Evolutionary conservation across 306 rosid genomes (phyloP), one percentile per base, ranked within the genome.

Genomic region (Citrullus mucosospermus): DNA sequence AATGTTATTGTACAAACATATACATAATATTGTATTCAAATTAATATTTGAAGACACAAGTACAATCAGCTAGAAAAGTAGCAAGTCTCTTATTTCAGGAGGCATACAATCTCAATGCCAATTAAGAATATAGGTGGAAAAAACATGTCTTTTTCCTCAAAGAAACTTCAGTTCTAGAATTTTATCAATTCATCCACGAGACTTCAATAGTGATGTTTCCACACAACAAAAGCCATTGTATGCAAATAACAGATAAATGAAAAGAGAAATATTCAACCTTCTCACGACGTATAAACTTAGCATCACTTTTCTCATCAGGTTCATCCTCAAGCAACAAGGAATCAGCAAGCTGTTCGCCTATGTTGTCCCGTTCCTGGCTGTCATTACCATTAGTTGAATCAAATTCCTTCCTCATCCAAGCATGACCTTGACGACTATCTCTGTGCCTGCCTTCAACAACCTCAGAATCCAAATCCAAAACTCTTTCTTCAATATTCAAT

Each of bases 311-410:
- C 79, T 84, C 88, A 66, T 85, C 93, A 72, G 83, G 68, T 56
- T 82, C 98, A 54, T 85, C 96, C 82, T 86, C 97, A 51, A 76
- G 75, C 89, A 86, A 77, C 84, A 87, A 84, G 77, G 96, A 89
- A 82, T 84, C 97, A 16, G 68, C 90, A 6, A 92, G 82, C 78
- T 83, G 88, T 69, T 87, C 90, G n/a, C 88, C 88, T 48, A 85
- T 65, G 12, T 84, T 87, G 22, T 82, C 91, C 77, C 80, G 71
- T 79, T 87, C 91, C 75, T 43, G 83, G 14, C 32, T 72, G 41
- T 59, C 84, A 66, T 17, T 32, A 50, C 67, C 69, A 32, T 72
- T 55, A 8, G 66, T 80, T 34, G 77, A 55, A 77, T 68, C 53
- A 39, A 55, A 77, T 55, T 75, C 82, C 81, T 81, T 60, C 65